Conservation (phyloP, 192 early-diverging fungal genomes). For the Coemansia erecta region DNA sequence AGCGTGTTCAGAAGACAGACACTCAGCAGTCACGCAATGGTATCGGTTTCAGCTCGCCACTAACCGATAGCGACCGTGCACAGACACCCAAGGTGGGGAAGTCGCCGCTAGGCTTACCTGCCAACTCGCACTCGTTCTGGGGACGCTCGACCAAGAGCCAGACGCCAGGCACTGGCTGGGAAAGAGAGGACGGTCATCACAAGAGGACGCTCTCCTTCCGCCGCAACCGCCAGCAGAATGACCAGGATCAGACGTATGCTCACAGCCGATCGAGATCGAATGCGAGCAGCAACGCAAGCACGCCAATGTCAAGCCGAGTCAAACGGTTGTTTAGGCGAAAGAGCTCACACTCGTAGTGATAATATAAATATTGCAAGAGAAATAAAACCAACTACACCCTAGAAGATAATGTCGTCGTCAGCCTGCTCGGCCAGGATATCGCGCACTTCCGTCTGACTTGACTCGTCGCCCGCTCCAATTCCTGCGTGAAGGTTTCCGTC, state of each 20-base stretch:
- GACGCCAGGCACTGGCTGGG: too few relatives aligned
- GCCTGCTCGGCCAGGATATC: slow-evolving; percentile 51
- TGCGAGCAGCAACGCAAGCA: slow-evolving; percentile 2
- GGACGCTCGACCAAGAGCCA: too few relatives aligned
- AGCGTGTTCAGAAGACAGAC: background rate
- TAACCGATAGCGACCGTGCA: too few relatives aligned
- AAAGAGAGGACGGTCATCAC: too few relatives aligned
- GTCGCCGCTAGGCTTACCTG: too few relatives aligned
- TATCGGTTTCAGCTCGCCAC: too few relatives aligned
- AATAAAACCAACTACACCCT: slow-evolving; percentile 5
- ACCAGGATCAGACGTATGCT: background rate
- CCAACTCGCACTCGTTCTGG: too few relatives aligned
- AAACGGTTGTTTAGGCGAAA: slow-evolving; percentile 37
- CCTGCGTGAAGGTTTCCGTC: slow-evolving; percentile 9
- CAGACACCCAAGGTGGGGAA: too few relatives aligned
- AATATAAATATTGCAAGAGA: slow-evolving; percentile 1
- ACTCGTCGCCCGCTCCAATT: background rate
- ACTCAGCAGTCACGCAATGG: background rate
- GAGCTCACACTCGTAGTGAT: slow-evolving; percentile 5
- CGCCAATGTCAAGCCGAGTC: slow-evolving; percentile 6
- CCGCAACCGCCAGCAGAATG: background rate
- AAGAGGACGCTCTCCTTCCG: too few relatives aligned
- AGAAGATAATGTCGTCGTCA: slow-evolving; percentile 63
- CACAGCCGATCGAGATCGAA: slow-evolving; percentile 2
- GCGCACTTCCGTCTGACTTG: slow-evolving; percentile 3